A percentile compares a stretch with the other conserved stretches of the same genome.
Evolutionary conservation across 441 rosid species (phyloP).

Genomic region (Viola pubescens): DNA sequence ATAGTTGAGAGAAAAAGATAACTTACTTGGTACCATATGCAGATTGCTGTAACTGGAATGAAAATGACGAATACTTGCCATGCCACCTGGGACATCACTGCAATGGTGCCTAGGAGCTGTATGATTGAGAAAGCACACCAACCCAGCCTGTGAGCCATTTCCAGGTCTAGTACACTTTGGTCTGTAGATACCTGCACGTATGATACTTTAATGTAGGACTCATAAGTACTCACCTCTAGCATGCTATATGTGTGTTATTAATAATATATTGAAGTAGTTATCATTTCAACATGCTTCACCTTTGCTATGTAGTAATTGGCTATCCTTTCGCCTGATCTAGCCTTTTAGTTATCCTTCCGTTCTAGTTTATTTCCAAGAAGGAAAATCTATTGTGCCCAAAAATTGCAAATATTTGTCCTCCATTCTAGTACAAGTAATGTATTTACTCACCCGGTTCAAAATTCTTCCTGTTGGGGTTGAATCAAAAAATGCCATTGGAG

Average conservation of each 20-base stretch:
- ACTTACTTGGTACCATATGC: conserved; percentile 93
- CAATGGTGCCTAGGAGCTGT: conserved; percentile 72
- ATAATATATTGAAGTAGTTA: too few relatives aligned
- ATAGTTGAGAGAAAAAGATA: conserved; percentile 3
- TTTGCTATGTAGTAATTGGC: too few relatives aligned
- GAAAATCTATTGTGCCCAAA: too few relatives aligned
- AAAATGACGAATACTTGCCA: conserved; percentile 96
- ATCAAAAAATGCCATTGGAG: conserved; percentile 96
- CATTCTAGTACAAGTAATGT: too few relatives aligned
- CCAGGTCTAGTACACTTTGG: conserved; percentile 90
- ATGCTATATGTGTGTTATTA: too few relatives aligned
- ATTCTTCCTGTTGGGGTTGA: conserved; percentile 97
- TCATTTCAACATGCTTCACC: too few relatives aligned
- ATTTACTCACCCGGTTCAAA: conserved; percentile 68
- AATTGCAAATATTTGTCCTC: too few relatives aligned
- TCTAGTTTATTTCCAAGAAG: too few relatives aligned
- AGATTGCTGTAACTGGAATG: conserved; percentile 91
- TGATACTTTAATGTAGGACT: conserved; percentile 7
- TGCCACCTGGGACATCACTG: conserved; percentile 94
- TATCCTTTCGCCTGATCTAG: too few relatives aligned
- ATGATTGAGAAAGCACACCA: conserved; percentile 93
- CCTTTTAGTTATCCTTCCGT: too few relatives aligned
- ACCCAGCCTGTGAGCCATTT: conserved; percentile 65
- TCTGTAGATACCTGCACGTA: conserved; percentile 75
- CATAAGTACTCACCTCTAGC: too few relatives aligned